Base-by-base conservation (phyloP, 768 basidiomycete species). In the Daedaleopsis sinensis region DNA sequence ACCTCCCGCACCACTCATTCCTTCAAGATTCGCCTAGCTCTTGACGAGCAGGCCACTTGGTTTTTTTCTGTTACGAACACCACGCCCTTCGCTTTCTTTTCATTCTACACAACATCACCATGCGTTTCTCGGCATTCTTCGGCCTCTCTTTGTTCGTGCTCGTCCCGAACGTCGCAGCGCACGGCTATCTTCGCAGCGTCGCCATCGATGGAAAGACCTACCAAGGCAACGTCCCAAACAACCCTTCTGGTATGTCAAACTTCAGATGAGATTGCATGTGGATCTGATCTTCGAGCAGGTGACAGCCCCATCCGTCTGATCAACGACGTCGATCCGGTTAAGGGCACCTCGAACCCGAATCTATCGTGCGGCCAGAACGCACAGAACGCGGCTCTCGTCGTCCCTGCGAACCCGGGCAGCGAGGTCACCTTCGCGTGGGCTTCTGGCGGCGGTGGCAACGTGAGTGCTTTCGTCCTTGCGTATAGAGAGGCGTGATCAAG, bases 311-410 rank as follows among this genome's bases (percentile, higher is more conserved):
- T 84, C 43, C 80, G 83, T 35, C 75, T 75, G 59, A 79, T 84
- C 57, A 68, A 74, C 64, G 65, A 64, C 57, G 73, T 77, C 62
- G 61, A 69, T 0, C 83, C 84, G 1, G 80, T 83, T 58, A 82
- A 90, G 72, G 85, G 84, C 43, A 80, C 85, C 9, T 73, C 55
- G 50, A 88, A 87, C 66, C 66, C 80, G 4, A 76, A 73, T 51
- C 55, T 88, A 5, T 86, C 83, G 70, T 91, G 89, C 64, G 90
- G 90, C 9, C 74, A 77, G 36, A 72, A 79, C 37, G 82, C 86
- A 2, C 73, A 76, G 48, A 70, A 75, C 1, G 88, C 84, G 0
- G 53, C 78, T 1, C 73, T 80, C 32, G 77, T 83, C 47, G 85
- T 80, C 4, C 63, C 78, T 38, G 87, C 82, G n/a, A 84, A 83